Evolutionary conservation across 495 filamentous ascomycete species (phyloP), one percentile per base, ranked within the genome.

Genomic region (Acidiella bohemica): DNA sequence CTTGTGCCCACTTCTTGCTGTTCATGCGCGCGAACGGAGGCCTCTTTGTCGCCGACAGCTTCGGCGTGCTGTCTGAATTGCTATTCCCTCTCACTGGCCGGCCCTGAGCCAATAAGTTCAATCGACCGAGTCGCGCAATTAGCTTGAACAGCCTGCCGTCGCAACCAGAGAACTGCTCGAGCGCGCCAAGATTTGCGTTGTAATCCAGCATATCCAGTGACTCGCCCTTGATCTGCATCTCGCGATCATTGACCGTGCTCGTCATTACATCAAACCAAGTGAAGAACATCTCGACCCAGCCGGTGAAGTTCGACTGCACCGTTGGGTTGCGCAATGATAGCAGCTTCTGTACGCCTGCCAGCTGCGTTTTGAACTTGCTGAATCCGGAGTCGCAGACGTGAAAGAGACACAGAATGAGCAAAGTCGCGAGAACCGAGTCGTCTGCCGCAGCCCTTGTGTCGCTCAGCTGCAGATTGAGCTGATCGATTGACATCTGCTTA

Each of bases 231-330:
- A 96, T 71, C 54, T 93, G 83, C n/a, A 81, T 73, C 57, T 94
- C 88, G 41, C 87, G 75, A 55, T 94, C 82, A 51, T 95, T 94
- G 42, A 93, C 80, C 33, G 81, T 84, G 20, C 84, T 82, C 0
- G 83, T 85, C 64, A 94, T 81, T n/a, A 84, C 86, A 56, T 94
- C 88, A 49, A 92, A 84, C 73, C 86, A 94, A 12, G 85, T 90
- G 54, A 95, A 95, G 54, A 94, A 76, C n/a, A 84, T 78, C 44
- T 93, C 84, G 66, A 94, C 85, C 88, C 88, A 96, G 4, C 69
- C 78, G 22, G 83, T 74, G 38, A 84, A 80, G 14, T 70, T 65
- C 12, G 76, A 72, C 28, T 76, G 65, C 13, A 70, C 58, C 21
- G 70, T 72, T 18, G 75, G 72, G 45, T 80, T 70, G 39, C 87